Evolutionary conservation across 2,329 filamentous ascomycete genomes (phyloP), one percentile per base, ranked within the genome.

Genomic region (Fusarium devonianum): DNA sequence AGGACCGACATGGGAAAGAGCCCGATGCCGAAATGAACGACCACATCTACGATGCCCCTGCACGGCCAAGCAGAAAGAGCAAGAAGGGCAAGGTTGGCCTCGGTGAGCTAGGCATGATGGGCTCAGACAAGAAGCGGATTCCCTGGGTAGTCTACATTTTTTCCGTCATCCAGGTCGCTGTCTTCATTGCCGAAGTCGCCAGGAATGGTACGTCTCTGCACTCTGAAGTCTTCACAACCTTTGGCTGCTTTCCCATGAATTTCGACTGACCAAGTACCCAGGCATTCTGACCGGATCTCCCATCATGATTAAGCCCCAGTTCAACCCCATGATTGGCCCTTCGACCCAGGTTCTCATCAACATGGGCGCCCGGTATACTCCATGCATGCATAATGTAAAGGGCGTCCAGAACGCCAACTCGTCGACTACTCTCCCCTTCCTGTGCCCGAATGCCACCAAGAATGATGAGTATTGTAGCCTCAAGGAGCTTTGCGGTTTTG

Each of bases 281-380:
- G 89, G 80, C 41, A 80, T 88, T 61, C 75, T 92, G 21, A 97
- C 93, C 1, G 89, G 89, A 43, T 87, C 88, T 17, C 82, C 88
- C 14, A 90, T 91, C 67, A 82, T 86, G 75, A 92, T 86, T 41
- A 83, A 93, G 46, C 94, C 94, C 2, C 81, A 80, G 12, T 96
- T 99, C 76, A 99, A 97, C 74, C 89, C 90, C 49, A 96, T 99
- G 91, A 96, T 99, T 67, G 94, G 94, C 0, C 94, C 94, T 1
- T 96, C 92, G 5, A 83, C 87, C 2, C 90, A 91, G 62, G 85
- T 97, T 17, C 84, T 96, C 64, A 96, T 97, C 76, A 96, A 96
- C 72, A 96, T 99, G 90, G 94, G 94, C 49, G 90, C 92, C 29
- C 87, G 94, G 54, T 99, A 90, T 69, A 84, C 89, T 3, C 90